Conservation (phyloP, 495 filamentous ascomycete genomes). For the Cladorrhinum samala region DNA sequence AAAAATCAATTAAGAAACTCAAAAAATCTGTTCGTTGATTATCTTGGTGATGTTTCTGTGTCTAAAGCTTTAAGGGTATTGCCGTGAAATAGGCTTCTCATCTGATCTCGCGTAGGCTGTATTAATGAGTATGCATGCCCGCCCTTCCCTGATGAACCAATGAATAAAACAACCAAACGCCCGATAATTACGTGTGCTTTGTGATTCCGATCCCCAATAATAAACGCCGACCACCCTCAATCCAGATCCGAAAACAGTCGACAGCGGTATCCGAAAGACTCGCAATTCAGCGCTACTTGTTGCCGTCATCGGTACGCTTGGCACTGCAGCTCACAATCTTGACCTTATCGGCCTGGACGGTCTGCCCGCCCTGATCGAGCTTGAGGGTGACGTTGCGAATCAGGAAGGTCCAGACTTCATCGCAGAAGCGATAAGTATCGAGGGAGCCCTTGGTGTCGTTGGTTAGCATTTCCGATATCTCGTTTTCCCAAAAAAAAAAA, state of each 20-base stretch:
- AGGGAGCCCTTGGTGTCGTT: conserved; percentile 74
- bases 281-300: background rate
- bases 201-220: background rate
- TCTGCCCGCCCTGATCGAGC: conserved; percentile 67
- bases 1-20: background rate
- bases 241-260: background rate
- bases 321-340: conserved; percentile 97
- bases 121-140: too few species aligned
- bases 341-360: conserved; percentile 63
- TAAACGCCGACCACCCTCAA: background rate
- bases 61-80: too few species aligned
- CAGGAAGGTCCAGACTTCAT: conserved; percentile 99
- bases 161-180: too few species aligned
- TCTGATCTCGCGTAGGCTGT: too few species aligned
- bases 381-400: conserved; percentile 99
- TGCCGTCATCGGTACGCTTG: conserved; percentile 66
- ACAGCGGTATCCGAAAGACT: too few species aligned
- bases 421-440: conserved; percentile 99
- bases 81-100: too few species aligned
- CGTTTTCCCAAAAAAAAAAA: background rate
- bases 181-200: too few species aligned
- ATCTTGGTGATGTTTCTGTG: too few species aligned
- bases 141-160: too few species aligned
- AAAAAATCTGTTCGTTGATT: too few species aligned
- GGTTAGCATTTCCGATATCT: background rate